phyloP scores from a whole-genome alignment of 352 stramenopile genomes.

The Pythium periplocum region DNA sequence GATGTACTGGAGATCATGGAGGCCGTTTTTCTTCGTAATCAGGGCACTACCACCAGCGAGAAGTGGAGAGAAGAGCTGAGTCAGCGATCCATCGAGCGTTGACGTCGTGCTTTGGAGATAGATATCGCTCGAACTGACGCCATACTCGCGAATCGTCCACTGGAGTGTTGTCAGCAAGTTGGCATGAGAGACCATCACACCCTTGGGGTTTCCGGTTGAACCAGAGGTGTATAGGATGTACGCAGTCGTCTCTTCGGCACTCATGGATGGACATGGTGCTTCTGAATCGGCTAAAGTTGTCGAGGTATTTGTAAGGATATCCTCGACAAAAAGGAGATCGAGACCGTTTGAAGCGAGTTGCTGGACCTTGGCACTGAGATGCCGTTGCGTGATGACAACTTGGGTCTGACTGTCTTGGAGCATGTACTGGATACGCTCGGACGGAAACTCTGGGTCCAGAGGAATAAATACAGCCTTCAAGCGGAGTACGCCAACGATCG shows the following conservation, averaged over 20 bases:
- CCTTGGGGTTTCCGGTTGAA: conserved; percentile 63
- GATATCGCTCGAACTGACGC: conserved; percentile 34
- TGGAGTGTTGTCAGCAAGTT: conserved; percentile 51
- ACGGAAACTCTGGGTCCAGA: conserved; percentile 40
- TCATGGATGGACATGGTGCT: no score
- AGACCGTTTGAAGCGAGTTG: conserved; percentile 7
- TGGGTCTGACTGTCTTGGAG: conserved; percentile 31
- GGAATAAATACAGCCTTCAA: conserved; percentile 34
- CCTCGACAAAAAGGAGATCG: background rate
- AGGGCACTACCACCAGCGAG: conserved; percentile 29
- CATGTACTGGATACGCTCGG: conserved; percentile 45
- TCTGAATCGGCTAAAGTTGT: no score
- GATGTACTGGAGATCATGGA: conserved; percentile 47
- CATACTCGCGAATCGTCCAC: conserved; percentile 59
- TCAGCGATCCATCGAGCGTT: conserved; percentile 52
- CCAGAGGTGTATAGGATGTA: conserved; percentile 79
- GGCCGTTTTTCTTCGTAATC: conserved; percentile 37
- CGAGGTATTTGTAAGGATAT: background rate
- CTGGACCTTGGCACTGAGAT: conserved; percentile 17
- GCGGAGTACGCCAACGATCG: conserved; percentile 37
- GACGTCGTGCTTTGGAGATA: conserved; percentile 63
- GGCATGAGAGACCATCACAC: conserved; percentile 55
- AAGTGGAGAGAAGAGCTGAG: conserved; percentile 51
- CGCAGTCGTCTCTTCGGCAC: conserved; percentile 11
- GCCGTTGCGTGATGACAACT: conserved; percentile 33